A percentile compares a stretch with the other conserved stretches of the same genome.
These are phyloP conservation scores for Stipa capillata DNA, from an alignment of 176 grass and related monocot species.

Conservation along the genomic window DNA sequence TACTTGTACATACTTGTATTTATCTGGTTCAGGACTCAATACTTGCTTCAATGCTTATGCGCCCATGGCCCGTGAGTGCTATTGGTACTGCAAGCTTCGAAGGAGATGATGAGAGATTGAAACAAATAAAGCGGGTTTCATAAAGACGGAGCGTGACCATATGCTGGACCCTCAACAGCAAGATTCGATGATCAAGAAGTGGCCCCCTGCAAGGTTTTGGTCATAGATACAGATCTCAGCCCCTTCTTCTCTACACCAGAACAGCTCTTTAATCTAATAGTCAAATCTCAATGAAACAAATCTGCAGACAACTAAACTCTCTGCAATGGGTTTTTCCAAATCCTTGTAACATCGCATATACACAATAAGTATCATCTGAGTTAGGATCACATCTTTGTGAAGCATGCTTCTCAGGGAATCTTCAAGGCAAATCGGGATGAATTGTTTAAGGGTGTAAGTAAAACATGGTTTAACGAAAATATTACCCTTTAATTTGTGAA, in stretches of 20 bases:
- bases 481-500: not conserved
- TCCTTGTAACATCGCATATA: slow-evolving; percentile 18
- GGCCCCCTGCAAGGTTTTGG: slow-evolving; percentile 59
- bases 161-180: slow-evolving; percentile 54
- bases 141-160: slow-evolving; percentile 47
- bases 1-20: slow-evolving; percentile 9
- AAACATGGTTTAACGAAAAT: too few relatives aligned
- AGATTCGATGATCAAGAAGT: slow-evolving; percentile 62
- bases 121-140: slow-evolving; percentile 31
- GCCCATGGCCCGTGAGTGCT: slow-evolving; percentile 42
- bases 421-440: not conserved
- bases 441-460: slow-evolving; percentile 1
- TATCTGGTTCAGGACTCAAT: slow-evolving; percentile 38
- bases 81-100: slow-evolving; percentile 33
- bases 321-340: not conserved
- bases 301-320: not conserved
- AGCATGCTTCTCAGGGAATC: slow-evolving; percentile 8
- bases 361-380: not conserved
- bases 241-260: slow-evolving; percentile 63
- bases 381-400: slow-evolving; percentile 20
- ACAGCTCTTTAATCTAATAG: slow-evolving; percentile 41
- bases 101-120: slow-evolving; percentile 27
- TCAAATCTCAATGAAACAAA: slow-evolving; percentile 43
- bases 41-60: slow-evolving; percentile 54
- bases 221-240: slow-evolving; percentile 49